These are phyloP conservation scores for Beauveria bassiana DNA, from an alignment of 2,329 filamentous ascomycete species.

Conservation along the genomic window DNA sequence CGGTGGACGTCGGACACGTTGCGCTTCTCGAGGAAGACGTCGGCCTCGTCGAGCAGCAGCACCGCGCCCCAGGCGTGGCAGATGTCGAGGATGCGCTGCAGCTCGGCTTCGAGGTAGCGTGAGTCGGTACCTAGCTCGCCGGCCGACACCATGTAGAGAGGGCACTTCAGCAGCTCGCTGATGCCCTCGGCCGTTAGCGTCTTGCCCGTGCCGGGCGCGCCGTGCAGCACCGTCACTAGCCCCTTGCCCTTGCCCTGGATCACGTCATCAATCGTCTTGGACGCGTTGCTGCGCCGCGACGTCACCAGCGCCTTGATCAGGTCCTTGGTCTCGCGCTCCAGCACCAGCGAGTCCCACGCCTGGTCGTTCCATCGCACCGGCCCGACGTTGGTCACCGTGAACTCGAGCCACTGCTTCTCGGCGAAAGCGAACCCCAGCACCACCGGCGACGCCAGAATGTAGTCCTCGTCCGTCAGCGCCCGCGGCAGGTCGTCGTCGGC, in stretches of 20 bases:
- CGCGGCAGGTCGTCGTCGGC: slow-evolving; percentile 25
- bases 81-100: slow-evolving; percentile 79
- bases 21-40: slow-evolving; percentile 76
- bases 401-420: slow-evolving; percentile 87
- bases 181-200: slow-evolving; percentile 83
- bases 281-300: slow-evolving; percentile 73
- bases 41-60: slow-evolving; percentile 76
- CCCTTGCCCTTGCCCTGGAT: slow-evolving; percentile 82
- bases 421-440: slow-evolving; percentile 82
- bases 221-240: slow-evolving; percentile 72
- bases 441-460: slow-evolving; percentile 74
- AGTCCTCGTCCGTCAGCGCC: slow-evolving; percentile 72
- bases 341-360: slow-evolving; percentile 74
- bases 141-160: slow-evolving; percentile 74
- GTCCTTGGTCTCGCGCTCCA: slow-evolving; percentile 53
- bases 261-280: slow-evolving; percentile 75
- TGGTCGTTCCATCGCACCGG: slow-evolving; percentile 80
- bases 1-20: slow-evolving; percentile 77
- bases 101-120: slow-evolving; percentile 61
- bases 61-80: slow-evolving; percentile 83
- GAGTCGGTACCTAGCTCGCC: slow-evolving; percentile 78
- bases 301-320: slow-evolving; percentile 72
- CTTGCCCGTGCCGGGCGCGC: slow-evolving; percentile 81
- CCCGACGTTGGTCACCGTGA: slow-evolving; percentile 68
- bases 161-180: slow-evolving; percentile 72